Evolutionary conservation across 2,329 filamentous ascomycete species (phyloP).

Genomic region (Davidsoniella australis): DNA sequence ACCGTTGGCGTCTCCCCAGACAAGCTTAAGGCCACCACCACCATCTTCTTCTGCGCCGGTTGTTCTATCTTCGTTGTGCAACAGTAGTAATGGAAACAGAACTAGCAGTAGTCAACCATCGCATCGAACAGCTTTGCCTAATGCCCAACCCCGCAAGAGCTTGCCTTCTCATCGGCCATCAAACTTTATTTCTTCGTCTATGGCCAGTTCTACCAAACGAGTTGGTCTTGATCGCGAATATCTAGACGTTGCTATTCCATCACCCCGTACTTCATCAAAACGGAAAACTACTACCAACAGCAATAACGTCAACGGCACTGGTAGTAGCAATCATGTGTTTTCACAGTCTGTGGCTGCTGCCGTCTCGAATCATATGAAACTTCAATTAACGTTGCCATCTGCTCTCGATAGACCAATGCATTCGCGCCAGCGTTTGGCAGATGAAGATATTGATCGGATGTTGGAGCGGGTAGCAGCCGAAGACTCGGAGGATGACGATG

Average conservation of each 20-base stretch:
- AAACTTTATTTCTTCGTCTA: constrained; percentile 8
- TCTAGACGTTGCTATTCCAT: not conserved
- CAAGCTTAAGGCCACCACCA: constrained; percentile 13
- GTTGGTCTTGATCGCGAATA: constrained; percentile 28
- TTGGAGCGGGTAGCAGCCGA: constrained; percentile 34
- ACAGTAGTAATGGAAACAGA: constrained; percentile 8
- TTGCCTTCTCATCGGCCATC: constrained; percentile 32
- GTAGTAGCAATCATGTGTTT: no score
- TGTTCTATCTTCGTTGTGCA: not conserved
- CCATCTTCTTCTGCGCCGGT: not conserved
- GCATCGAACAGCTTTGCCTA: constrained; percentile 25
- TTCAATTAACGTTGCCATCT: constrained; percentile 30
- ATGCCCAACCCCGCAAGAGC: constrained; percentile 32
- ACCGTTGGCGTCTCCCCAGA: constrained; percentile 21
- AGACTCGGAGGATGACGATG: constrained; percentile 35
- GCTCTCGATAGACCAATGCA: constrained; percentile 26
- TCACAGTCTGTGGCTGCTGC: not conserved
- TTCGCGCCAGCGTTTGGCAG: constrained; percentile 27
- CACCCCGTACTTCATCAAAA: not conserved
- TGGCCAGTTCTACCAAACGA: constrained; percentile 21
- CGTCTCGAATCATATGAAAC: constrained; percentile 21
- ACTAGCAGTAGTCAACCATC: constrained; percentile 9
- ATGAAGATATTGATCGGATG: constrained; percentile 43
- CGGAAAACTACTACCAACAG: constrained; percentile 21
- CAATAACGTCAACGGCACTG: constrained; percentile 25